phyloP scores from a whole-genome alignment of 2,329 filamentous ascomycete genomes.

The Ilyonectria mors-panacis region DNA sequence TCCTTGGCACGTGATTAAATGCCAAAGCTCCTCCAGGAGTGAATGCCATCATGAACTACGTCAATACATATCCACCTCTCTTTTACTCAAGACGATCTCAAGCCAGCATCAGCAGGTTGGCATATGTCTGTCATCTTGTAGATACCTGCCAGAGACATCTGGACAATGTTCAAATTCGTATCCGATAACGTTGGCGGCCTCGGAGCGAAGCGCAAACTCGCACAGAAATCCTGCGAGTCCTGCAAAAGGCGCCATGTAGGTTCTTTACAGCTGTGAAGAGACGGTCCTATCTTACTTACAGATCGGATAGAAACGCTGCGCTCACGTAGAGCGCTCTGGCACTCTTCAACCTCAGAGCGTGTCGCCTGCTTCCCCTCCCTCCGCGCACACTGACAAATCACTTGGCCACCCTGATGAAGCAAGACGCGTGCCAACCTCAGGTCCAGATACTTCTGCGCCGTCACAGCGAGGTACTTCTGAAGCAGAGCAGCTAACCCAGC shows the following conservation, averaged over 20 bases:
- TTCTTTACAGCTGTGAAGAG: not conserved
- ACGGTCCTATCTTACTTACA: not conserved
- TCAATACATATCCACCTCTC: not conserved
- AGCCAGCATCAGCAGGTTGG: too few species aligned
- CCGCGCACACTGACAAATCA: not conserved
- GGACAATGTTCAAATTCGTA: constrained; percentile 20
- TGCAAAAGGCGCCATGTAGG: constrained; percentile 28
- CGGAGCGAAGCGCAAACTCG: constrained; percentile 16
- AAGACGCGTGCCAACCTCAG: not conserved
- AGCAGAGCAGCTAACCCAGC: too few species aligned
- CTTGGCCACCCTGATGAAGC: not conserved
- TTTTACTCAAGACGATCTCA: not conserved
- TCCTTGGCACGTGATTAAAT: not conserved
- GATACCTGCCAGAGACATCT: not conserved
- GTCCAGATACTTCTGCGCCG: not conserved
- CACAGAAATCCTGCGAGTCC: constrained; percentile 15
- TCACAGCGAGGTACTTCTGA: not conserved
- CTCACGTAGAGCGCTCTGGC: not conserved
- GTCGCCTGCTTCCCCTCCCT: not conserved
- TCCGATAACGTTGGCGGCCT: constrained; percentile 15
- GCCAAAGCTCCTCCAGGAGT: not conserved
- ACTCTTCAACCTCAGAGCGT: not conserved
- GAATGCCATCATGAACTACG: not conserved
- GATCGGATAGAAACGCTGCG: constrained; percentile 1
- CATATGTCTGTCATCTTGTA: not conserved